A percentile compares a stretch with the other conserved stretches of the same genome.
Conservation (phyloP, 805 yeast genomes). For the Debaryomyces hansenii region DNA sequence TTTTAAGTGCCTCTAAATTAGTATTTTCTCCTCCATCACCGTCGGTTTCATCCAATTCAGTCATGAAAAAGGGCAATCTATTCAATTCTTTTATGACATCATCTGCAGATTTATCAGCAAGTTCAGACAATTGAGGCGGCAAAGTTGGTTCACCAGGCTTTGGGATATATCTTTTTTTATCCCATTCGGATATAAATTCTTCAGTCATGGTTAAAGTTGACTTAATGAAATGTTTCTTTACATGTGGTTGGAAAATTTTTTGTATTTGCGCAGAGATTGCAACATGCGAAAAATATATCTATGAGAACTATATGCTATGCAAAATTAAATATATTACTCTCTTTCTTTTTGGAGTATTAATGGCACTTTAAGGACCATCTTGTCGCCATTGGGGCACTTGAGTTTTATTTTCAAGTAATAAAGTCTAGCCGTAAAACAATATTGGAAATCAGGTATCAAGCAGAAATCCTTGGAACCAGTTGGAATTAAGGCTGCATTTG, state of each 20-base stretch:
- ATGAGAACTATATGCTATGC: neutral
- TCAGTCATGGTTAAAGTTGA: slow-evolving; percentile 8
- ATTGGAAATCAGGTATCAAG: slow-evolving; percentile 40
- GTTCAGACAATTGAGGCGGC: slow-evolving; percentile 79
- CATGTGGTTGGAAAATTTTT: neutral
- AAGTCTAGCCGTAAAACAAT: slow-evolving; percentile 32
- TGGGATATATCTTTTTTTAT: slow-evolving; percentile 38
- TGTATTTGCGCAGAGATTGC: neutral
- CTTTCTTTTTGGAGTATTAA: slow-evolving; percentile 21
- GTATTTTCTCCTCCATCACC: slow-evolving; percentile 74
- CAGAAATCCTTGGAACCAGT: slow-evolving; percentile 25
- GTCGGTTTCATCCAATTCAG: slow-evolving; percentile 72
- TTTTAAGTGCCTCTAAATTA: slow-evolving; percentile 83
- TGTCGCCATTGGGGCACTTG: slow-evolving; percentile 24
- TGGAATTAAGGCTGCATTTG: slow-evolving; percentile 17
- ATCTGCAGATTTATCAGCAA: slow-evolving; percentile 63
- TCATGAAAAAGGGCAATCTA: slow-evolving; percentile 92
- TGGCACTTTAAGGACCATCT: slow-evolving; percentile 25
- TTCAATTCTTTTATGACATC: slow-evolving; percentile 78
- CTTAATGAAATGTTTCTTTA: neutral
- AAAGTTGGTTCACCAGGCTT: slow-evolving; percentile 65
- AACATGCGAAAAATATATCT: neutral
- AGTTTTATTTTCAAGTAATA: slow-evolving; percentile 30
- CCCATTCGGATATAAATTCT: slow-evolving; percentile 41
- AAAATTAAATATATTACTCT: neutral